Conservation (phyloP, 352 stramenopile species). For the Aphanomyces stellatus region DNA sequence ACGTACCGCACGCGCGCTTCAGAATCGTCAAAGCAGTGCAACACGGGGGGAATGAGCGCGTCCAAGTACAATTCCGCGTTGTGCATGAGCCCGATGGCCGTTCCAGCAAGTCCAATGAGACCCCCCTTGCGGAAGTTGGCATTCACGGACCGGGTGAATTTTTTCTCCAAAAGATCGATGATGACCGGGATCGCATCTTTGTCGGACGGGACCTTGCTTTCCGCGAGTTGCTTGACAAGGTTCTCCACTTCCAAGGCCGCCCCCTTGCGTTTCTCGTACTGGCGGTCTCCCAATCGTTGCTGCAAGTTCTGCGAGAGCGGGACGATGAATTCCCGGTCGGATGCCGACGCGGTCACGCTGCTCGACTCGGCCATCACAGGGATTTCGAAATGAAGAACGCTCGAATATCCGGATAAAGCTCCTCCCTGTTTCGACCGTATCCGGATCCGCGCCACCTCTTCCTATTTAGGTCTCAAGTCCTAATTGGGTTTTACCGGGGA, state of each 20-base stretch:
- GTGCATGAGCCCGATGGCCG: slow-evolving; percentile 95
- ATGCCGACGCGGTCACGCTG: not conserved
- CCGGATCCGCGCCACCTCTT: no score
- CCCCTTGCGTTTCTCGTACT: slow-evolving; percentile 99
- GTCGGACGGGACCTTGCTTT: slow-evolving; percentile 57
- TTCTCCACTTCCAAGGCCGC: slow-evolving; percentile 98
- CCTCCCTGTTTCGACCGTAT: not conserved
- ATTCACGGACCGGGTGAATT: slow-evolving; percentile 98
- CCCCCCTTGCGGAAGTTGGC: slow-evolving; percentile 98
- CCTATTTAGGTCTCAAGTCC: no score
- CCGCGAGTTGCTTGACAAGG: slow-evolving; percentile 95
- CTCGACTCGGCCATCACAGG: not conserved
- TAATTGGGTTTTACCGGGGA: no score
- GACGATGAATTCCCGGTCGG: slow-evolving; percentile 26
- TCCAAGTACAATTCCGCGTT: slow-evolving; percentile 88
- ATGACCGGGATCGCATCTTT: slow-evolving; percentile 84
- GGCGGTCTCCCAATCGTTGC: slow-evolving; percentile 93
- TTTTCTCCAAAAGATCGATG: slow-evolving; percentile 94
- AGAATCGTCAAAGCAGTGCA: slow-evolving; percentile 99
- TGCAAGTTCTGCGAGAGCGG: slow-evolving; percentile 68
- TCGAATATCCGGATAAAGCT: not conserved
- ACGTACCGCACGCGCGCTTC: slow-evolving; percentile 89
- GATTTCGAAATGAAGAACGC: not conserved
- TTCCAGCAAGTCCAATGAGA: slow-evolving; percentile 96
- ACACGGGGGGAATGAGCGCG: slow-evolving; percentile 93